Evolutionary conservation across 1,139 yeast genomes (phyloP), one percentile per base, ranked within the genome.

Genomic region (Candida gigantensis): DNA sequence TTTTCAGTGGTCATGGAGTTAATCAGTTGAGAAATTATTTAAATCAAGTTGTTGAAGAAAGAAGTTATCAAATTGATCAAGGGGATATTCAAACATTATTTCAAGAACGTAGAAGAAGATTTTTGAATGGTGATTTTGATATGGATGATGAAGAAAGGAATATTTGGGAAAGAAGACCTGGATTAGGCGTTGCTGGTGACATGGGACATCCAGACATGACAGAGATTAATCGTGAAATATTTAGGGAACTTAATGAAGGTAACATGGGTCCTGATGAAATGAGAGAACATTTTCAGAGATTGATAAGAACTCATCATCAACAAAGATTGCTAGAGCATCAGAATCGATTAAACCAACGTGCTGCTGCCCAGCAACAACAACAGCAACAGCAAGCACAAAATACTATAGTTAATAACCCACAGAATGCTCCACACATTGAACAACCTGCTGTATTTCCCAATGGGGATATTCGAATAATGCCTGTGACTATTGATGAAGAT

Each of bases 1-100:
- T 92, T 7, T 92, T 89, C 54, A 84, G 95, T 25, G 97, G 97
- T 1, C 80, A 77, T 45, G 97, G 97, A 4, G 97, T 92, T 12
- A 76, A 68, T 36, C 77, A 76, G 43, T 69, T 88, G 45, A 75
- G 95, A 43, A 77, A 76, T 32, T 81, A 81, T 51, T 68, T 87
- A 34, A 66, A 60, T 39, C 65, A 61, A 42, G 59, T 66, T 28
- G 68, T 71, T 71, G 74, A 68, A 46, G 74, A 68, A 41, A 50
- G 73, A 28, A 60, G 68, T 0, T 66, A 65, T 43, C 60, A 62
- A 30, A 49, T 69, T 28, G 75, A 69, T 36, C 72, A 65, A 40
- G 66, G 64, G 16, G 72, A 65, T 34, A 58, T 61, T 40, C 63
- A 61, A 34, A 63, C 63, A 6, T 50, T 58, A 24, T 54, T 64